Evolutionary conservation across 163 green algal genomes (phyloP), one percentile per base, ranked within the genome.

Genomic region (Volvox carteri): DNA sequence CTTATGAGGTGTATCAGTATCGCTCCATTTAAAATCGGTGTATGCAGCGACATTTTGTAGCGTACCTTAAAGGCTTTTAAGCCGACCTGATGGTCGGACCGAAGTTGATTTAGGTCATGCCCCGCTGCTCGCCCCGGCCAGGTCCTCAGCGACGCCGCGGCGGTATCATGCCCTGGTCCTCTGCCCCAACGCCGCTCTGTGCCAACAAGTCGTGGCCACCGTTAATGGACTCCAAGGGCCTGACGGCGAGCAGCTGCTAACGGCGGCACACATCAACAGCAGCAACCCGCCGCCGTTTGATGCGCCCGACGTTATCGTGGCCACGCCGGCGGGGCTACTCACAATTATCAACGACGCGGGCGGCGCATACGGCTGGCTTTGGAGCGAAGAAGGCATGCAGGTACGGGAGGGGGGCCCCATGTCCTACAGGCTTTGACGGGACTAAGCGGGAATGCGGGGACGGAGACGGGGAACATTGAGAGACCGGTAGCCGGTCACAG

Each of bases 261-360:
- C 50, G 0, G 91, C 92, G 11, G 90, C 93, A 0, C 77, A 90
- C 67, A 78, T 92, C 74, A 94, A 94, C 74, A 91, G 75, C 80
- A 92, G 88, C 88, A 91, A 74, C 58, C 94, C 94, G 3, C 96
- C 95, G 5, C 96, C 96, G 0, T 87, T 92, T 6, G 74, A 93
- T 1, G 44, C 94, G 11, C 96, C 96, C 0, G 95, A 99, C 86
- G 76, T 99, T 4, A 93, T 98, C 0, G 95, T 98, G 2, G 93
- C 96, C 19, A 99, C 97, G 0, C 97, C 98, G 0, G 96, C 94
- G 1, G 94, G 92, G 0, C 90, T 99, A 25, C 62, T 95, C 11
- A 91, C 88, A 0, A 80, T 96, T 6, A 91, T 98, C 0, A 84
- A 90, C 6, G 84, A 92, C 21, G 85, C 80, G 8, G 88, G 91